Evolutionary conservation across 2,329 filamentous ascomycete species (phyloP).

Genomic region (Metarhizium brunneum): DNA sequence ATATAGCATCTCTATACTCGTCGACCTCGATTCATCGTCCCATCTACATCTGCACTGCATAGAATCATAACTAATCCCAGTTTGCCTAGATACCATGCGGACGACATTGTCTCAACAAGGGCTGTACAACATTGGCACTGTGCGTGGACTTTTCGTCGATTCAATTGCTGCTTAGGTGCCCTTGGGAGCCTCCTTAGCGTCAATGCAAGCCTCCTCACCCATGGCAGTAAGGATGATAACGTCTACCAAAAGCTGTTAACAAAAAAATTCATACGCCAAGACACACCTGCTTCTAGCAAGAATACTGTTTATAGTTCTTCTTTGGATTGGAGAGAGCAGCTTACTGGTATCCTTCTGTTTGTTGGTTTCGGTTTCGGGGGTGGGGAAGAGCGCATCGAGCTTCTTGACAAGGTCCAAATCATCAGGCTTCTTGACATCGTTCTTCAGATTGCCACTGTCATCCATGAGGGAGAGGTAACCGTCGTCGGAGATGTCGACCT

Average conservation of each 20-base stretch:
- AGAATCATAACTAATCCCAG: slow-evolving; percentile 22
- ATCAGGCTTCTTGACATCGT: slow-evolving; percentile 90
- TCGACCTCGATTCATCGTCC: slow-evolving; percentile 30
- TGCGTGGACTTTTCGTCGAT: slow-evolving; percentile 11
- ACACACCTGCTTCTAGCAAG: not conserved
- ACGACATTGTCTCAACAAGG: slow-evolving; percentile 12
- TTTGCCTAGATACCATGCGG: slow-evolving; percentile 16
- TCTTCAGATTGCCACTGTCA: slow-evolving; percentile 78
- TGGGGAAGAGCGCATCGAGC: slow-evolving; percentile 69
- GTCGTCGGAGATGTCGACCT: slow-evolving; percentile 92
- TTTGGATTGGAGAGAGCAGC: slow-evolving; percentile 27
- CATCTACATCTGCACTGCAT: slow-evolving; percentile 25
- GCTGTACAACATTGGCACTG: slow-evolving; percentile 15
- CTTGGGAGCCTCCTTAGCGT: slow-evolving; percentile 82
- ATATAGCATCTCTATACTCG: slow-evolving; percentile 32
- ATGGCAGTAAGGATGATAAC: slow-evolving; percentile 91
- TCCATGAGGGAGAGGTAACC: slow-evolving; percentile 91
- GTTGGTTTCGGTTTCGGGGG: slow-evolving; percentile 44
- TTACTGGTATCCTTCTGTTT: slow-evolving; percentile 75
- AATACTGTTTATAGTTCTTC: not conserved
- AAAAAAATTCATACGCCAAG: not conserved
- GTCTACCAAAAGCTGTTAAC: slow-evolving; percentile 42
- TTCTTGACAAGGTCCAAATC: slow-evolving; percentile 72
- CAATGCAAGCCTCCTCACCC: slow-evolving; percentile 87
- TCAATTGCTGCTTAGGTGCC: slow-evolving; percentile 45